Conservation (phyloP, 2,329 filamentous ascomycete genomes). For the Pseudogymnoascus sp. region DNA sequence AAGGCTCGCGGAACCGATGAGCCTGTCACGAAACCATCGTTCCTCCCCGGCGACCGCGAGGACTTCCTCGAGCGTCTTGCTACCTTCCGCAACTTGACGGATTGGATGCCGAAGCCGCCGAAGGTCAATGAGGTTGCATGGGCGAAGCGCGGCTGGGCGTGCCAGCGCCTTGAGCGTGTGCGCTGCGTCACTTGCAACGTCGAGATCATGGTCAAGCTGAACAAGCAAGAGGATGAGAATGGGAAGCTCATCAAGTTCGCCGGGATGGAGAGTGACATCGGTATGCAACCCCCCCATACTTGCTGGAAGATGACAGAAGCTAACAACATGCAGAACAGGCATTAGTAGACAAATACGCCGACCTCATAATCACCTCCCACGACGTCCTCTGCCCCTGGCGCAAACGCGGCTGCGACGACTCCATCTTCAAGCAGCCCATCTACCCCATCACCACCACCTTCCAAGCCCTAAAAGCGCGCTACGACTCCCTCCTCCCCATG, state of each 20-base stretch:
- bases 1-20: background rate
- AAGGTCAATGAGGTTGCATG: constrained; percentile 83
- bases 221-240: constrained; percentile 49
- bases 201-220: constrained; percentile 75
- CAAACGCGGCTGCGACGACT: constrained; percentile 74
- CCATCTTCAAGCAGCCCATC: constrained; percentile 55
- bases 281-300: constrained; percentile 28
- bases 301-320: constrained; percentile 11
- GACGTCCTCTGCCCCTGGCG: constrained; percentile 79
- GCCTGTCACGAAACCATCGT: background rate
- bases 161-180: constrained; percentile 75
- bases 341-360: constrained; percentile 68
- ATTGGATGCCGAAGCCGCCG: constrained; percentile 90
- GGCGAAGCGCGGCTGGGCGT: constrained; percentile 90
- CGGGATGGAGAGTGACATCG: constrained; percentile 53
- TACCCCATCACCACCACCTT: constrained; percentile 55
- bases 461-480: constrained; percentile 52
- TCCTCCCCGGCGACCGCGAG: constrained; percentile 66
- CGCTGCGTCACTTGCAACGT: constrained; percentile 79
- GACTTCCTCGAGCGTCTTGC: constrained; percentile 74
- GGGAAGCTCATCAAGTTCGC: constrained; percentile 46
- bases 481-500: constrained; percentile 56
- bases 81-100: constrained; percentile 83
- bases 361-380: constrained; percentile 68
- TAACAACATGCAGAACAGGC: constrained; percentile 44